Base-by-base conservation (phyloP, 108 stramenopile species). In the Cyclotella cryptica region DNA sequence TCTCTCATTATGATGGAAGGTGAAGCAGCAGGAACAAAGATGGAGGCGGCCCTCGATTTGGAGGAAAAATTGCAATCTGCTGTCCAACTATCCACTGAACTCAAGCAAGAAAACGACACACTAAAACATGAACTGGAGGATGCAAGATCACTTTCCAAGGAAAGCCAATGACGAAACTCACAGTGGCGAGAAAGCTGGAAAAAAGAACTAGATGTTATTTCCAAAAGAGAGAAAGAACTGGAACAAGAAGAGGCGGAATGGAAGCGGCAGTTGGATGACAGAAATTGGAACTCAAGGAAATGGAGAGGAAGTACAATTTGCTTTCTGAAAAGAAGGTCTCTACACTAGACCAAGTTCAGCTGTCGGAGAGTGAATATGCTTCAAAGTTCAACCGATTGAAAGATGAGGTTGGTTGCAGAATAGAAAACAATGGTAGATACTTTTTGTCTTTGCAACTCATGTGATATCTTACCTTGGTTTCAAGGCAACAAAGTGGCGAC, bases 141-240 rank as follows among this genome's bases (percentile, higher is more conserved):
- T 27, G 59, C 59, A 22, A 55, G 55, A 9, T 19, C 52, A 15
- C 68, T 72, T 27, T 55, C 47, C 41, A 30, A 28, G 0, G 72
- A 59, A 10, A 66, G 30, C 11, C 65, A 29, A 18, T 35, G 49
- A 26, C 66, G 79, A 14, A 27, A 69, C 52, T 24, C 43, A 4
- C 66, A 80, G 29, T 80, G 79, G 79, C 64, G 72, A 42, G 65
- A 67, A 41, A 12, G 44, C 18, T 80, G 79, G 79, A 80, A 80
- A 49, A 73, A 61, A 49, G 79, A 80, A n/a, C 30, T 72, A 46
- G 79, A 80, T 9, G 41, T 24, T 10, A 39, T 80, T 10, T 45
- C 47, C 24, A 71, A 52, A 46, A 40, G 79, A 35, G 79, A 80
- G 49, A 72, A 61, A 47, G n/a, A 72, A 35, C 57, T 80, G 24